Conservation (phyloP, 2,329 filamentous ascomycete species). For the Fusarium pseudonygamai region DNA sequence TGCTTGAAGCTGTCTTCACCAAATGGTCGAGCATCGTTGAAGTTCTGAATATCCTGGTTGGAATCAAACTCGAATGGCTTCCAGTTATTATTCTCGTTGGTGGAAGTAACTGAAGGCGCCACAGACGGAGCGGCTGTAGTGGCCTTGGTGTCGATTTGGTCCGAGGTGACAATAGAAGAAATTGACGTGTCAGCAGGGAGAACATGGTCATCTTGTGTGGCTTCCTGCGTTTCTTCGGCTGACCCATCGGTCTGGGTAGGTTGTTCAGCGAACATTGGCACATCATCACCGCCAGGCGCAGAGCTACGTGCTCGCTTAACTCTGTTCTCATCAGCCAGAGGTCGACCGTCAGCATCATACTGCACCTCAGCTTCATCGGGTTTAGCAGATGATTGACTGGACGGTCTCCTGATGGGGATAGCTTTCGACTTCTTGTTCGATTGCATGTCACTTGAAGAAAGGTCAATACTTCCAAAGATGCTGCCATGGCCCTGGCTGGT, state of each 20-base stretch:
- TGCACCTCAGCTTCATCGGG: slow-evolving; percentile 38
- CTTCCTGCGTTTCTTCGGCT: slow-evolving; percentile 22
- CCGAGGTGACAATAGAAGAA: slow-evolving; percentile 63
- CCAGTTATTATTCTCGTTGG: slow-evolving; percentile 58
- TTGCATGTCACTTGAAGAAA: slow-evolving; percentile 70
- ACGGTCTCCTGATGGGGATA: slow-evolving; percentile 79
- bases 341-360: slow-evolving; percentile 60
- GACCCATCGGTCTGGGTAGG: slow-evolving; percentile 39
- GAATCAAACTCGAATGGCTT: slow-evolving; percentile 69
- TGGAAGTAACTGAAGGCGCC: slow-evolving; percentile 63
- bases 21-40: slow-evolving; percentile 62
- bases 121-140: slow-evolving; percentile 63
- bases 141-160: slow-evolving; percentile 63
- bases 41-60: slow-evolving; percentile 57
- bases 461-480: slow-evolving; percentile 76
- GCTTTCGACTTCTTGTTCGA: slow-evolving; percentile 80
- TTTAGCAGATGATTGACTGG: slow-evolving; percentile 58
- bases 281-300: slow-evolving; percentile 74
- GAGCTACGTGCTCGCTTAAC: slow-evolving; percentile 78
- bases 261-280: slow-evolving; percentile 77
- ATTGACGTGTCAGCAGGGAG: slow-evolving; percentile 60
- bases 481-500: slow-evolving; percentile 54
- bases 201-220: slow-evolving; percentile 50
- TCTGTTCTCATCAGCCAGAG: slow-evolving; percentile 71
- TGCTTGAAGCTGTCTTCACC: slow-evolving; percentile 56